Conservation (phyloP, 1,139 yeast genomes). For the Cylindricascospora bacillispora region DNA sequence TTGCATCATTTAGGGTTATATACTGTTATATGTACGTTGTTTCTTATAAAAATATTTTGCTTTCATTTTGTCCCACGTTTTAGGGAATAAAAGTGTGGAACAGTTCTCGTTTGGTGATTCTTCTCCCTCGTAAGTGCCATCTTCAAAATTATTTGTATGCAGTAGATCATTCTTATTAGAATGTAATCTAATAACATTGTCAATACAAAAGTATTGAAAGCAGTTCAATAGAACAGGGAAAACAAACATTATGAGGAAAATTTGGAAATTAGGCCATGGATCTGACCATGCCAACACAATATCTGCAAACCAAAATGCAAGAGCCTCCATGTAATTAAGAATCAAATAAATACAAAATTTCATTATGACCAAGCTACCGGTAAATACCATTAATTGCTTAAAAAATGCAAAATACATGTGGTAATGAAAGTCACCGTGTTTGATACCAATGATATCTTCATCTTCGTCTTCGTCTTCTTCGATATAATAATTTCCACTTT, state of each 20-base stretch:
- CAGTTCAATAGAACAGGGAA: conserved; percentile 74
- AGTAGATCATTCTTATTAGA: neutral
- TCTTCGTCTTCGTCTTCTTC: conserved; percentile 1
- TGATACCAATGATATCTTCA: neutral
- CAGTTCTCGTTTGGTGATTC: neutral
- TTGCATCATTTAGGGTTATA: too few relatives aligned
- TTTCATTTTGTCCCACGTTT: neutral
- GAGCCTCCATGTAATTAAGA: conserved; percentile 40
- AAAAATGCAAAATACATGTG: conserved; percentile 40
- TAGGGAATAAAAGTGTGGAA: neutral
- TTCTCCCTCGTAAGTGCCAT: neutral
- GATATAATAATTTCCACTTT: conserved; percentile 60
- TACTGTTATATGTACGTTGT: too few relatives aligned
- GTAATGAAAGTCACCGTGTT: neutral
- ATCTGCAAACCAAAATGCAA: conserved; percentile 36
- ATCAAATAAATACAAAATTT: conserved; percentile 44
- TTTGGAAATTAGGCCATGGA: conserved; percentile 68
- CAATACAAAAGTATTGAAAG: conserved; percentile 75
- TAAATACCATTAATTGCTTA: conserved; percentile 63
- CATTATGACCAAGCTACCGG: conserved; percentile 44
- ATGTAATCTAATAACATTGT: conserved; percentile 67
- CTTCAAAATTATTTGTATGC: neutral
- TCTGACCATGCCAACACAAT: conserved; percentile 65
- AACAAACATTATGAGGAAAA: conserved; percentile 73
- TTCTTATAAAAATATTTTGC: too few relatives aligned